These are phyloP conservation scores for Fusarium tupiense DNA, from an alignment of 2,329 filamentous ascomycete genomes.

Conservation along the genomic window DNA sequence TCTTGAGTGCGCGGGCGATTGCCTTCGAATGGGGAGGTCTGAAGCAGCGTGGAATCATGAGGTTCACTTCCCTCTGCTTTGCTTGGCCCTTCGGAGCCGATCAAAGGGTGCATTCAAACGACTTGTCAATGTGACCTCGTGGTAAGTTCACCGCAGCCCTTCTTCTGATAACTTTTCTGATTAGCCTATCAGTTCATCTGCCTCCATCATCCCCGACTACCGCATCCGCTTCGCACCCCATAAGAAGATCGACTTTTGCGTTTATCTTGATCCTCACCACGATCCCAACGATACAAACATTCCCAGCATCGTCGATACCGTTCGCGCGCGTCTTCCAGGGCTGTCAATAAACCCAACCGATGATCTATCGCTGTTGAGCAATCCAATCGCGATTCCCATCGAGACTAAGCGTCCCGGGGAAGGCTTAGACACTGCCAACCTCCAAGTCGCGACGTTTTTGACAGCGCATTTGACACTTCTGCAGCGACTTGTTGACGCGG, in stretches of 20 bases:
- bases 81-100: not conserved
- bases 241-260: slow-evolving; percentile 23
- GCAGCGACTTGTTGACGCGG: not conserved
- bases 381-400: slow-evolving; percentile 11
- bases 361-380: not conserved
- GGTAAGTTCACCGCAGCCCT: not conserved
- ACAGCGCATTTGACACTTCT: not conserved
- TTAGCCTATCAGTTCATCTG: not conserved
- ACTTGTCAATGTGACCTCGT: not conserved
- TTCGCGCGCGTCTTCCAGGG: not conserved
- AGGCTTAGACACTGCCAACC: not conserved
- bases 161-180: not conserved
- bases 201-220: not conserved
- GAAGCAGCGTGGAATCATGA: not conserved
- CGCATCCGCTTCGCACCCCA: not conserved
- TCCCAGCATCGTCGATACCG: not conserved
- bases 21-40: not conserved
- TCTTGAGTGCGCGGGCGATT: not conserved
- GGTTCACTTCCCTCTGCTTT: not conserved
- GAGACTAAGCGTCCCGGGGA: slow-evolving; percentile 13
- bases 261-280: not conserved
- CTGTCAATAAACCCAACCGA: not conserved
- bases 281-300: not conserved
- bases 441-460: slow-evolving; percentile 1
- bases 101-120: not conserved